phyloP scores from a whole-genome alignment of 768 basidiomycete genomes.

The Epithele typhae region DNA sequence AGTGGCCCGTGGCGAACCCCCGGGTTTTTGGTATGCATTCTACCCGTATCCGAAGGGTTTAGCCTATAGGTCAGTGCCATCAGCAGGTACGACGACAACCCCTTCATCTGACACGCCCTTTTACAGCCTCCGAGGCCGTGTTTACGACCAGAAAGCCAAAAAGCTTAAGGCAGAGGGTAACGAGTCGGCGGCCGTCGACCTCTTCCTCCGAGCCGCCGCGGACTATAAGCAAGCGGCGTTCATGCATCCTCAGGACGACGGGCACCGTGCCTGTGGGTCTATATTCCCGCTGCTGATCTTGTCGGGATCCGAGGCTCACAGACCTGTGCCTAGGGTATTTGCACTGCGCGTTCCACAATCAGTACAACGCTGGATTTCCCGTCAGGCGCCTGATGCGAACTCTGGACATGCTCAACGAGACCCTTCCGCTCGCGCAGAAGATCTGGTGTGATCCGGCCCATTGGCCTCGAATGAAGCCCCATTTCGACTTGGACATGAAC shows the following conservation, averaged over 20 bases:
- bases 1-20: neutral
- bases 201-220: neutral
- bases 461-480: too few relatives aligned
- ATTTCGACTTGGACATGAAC: too few relatives aligned
- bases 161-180: neutral
- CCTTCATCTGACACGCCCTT: too few relatives aligned
- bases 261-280: constrained; percentile 2
- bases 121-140: constrained; percentile 11
- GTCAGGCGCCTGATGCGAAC: neutral
- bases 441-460: constrained; percentile 17
- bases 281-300: too few relatives aligned
- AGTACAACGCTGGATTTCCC: neutral
- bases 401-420: constrained; percentile 1
- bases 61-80: neutral
- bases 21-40: neutral
- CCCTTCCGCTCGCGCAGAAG: constrained; percentile 9
- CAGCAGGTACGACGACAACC: too few relatives aligned
- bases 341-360: constrained; percentile 2
- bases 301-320: too few relatives aligned
- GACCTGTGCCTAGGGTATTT: constrained; percentile 10
- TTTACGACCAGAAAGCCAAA: constrained; percentile 8
- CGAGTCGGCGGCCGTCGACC: neutral
- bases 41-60: neutral
- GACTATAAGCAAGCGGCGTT: constrained; percentile 7
- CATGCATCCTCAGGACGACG: constrained; percentile 12